Evolutionary conservation across 176 grass and related monocot genomes (phyloP).

Genomic region (Zea luxurians): DNA sequence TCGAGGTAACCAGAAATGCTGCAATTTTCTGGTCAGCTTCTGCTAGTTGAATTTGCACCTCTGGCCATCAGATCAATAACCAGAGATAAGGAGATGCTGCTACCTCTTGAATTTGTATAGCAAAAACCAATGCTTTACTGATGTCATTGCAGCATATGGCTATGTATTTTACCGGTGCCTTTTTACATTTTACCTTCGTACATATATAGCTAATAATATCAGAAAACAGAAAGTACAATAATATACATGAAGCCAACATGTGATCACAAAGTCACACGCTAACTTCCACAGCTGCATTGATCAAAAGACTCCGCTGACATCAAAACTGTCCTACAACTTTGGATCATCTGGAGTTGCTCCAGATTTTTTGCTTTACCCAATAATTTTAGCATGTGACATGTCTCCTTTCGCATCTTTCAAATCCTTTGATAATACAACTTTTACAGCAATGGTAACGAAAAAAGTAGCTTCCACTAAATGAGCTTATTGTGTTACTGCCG

Average conservation of each 20-base stretch:
- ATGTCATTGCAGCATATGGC: not conserved
- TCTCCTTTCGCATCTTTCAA: conserved; percentile 34
- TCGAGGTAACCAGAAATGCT: conserved; percentile 6
- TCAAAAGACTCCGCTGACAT: conserved; percentile 30
- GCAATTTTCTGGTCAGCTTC: conserved; percentile 2
- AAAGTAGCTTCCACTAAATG: not conserved
- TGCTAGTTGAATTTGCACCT: not conserved
- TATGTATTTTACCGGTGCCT: not conserved
- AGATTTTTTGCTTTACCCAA: conserved; percentile 15
- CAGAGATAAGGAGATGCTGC: not conserved
- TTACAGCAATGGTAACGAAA: conserved; percentile 22
- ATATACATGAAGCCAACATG: conserved; percentile 31
- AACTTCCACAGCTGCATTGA: conserved; percentile 30
- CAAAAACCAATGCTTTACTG: conserved; percentile 1
- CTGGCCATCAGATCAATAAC: not conserved
- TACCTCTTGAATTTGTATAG: not conserved
- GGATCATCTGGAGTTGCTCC: conserved; percentile 40
- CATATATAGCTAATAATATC: conserved; percentile 8
- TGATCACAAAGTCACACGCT: conserved; percentile 34
- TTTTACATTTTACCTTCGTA: conserved; percentile 5
- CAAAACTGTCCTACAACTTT: conserved; percentile 48
- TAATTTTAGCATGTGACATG: conserved; percentile 46
- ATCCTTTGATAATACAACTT: conserved; percentile 8
- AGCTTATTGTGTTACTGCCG: not conserved
- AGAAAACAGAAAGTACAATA: conserved; percentile 33